Evolutionary conservation across 768 basidiomycete genomes (phyloP).

Genomic region (Rhodosporidiobolus sp.): DNA sequence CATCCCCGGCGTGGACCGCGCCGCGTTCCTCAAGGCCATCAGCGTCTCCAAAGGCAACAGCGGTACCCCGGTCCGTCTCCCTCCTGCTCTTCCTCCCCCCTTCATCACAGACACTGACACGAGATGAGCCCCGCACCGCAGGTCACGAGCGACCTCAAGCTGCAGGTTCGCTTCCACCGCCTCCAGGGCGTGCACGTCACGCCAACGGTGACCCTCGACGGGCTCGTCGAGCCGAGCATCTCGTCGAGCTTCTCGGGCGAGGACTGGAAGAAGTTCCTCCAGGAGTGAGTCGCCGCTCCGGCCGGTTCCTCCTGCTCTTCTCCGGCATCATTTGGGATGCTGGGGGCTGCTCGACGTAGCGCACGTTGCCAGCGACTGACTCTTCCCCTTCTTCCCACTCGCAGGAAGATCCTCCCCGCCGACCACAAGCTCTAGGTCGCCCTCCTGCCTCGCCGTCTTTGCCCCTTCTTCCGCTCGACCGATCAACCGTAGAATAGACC

Average conservation of each 20-base stretch:
- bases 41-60: conserved; percentile 29
- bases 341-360: too few species aligned
- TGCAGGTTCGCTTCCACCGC: conserved; percentile 30
- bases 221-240: conserved; percentile 31
- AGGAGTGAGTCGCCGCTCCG: conserved; percentile 12
- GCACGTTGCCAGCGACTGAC: too few species aligned
- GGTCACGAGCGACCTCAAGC: conserved; percentile 34
- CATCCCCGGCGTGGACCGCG: conserved; percentile 15
- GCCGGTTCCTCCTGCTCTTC: background rate
- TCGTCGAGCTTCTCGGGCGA: conserved; percentile 23
- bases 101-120: too few species aligned
- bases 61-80: conserved; percentile 18
- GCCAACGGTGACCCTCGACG: conserved; percentile 37
- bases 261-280: conserved; percentile 34
- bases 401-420: conserved; percentile 13
- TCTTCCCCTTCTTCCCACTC: background rate
- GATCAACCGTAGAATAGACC: too few species aligned
- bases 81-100: background rate
- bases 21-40: conserved; percentile 10
- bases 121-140: background rate
- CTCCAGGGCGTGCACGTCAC: conserved; percentile 32
- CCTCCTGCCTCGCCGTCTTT: too few species aligned
- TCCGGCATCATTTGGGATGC: too few species aligned
- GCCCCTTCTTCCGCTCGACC: too few species aligned
- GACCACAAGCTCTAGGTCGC: background rate